Evolutionary conservation across 2,329 filamentous ascomycete species (phyloP), one percentile per base, ranked within the genome.

Genomic region (Fusarium sp.): DNA sequence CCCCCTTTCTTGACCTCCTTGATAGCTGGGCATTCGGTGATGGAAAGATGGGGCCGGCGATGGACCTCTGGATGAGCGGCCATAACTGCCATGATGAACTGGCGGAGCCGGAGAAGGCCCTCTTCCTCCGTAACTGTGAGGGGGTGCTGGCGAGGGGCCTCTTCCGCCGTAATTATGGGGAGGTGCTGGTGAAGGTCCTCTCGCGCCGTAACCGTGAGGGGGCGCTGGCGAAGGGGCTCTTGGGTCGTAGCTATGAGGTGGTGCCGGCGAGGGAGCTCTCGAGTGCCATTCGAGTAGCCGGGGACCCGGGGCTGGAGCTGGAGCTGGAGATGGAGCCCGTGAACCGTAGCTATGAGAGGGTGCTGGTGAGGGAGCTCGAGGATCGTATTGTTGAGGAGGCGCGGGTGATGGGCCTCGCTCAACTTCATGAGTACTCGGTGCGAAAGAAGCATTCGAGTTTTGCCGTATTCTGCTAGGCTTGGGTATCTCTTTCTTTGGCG

Each of bases 401-500:
- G 60, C 69, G 57, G 50, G 71, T 31, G 66, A 72, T 56, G 60
- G 64, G 4, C 58, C 56, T 49, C 61, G 71, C 65, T 62, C 66
- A 54, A 56, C 45, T 23, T 70, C 65, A 32, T 62, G 66, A 9
- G 45, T 58, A 37, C 64, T 70, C 10, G 57, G 66, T 6, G 64
- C 65, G 41, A 75, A 73, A 7, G 79, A 80, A 31, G 71, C 76
- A 14, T 69, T 65, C 10, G 79, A 83, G 51, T 79, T 73, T 51
- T 81, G 78, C 54, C 72, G 66, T 41, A 53, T 76, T 72, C 31
- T 14, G 13, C 17, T 77, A 11, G 71, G 64, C 13, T 71, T 71
- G 4, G 78, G 72, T 8, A 76, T 73, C 17, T 84, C 65, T 10
- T 29, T 29, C 31, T 33, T 33, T 7, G 31, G 31, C 5, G 14